Conservation (phyloP, 1,284 basidiomycete species). For the Vanrija humicola region DNA sequence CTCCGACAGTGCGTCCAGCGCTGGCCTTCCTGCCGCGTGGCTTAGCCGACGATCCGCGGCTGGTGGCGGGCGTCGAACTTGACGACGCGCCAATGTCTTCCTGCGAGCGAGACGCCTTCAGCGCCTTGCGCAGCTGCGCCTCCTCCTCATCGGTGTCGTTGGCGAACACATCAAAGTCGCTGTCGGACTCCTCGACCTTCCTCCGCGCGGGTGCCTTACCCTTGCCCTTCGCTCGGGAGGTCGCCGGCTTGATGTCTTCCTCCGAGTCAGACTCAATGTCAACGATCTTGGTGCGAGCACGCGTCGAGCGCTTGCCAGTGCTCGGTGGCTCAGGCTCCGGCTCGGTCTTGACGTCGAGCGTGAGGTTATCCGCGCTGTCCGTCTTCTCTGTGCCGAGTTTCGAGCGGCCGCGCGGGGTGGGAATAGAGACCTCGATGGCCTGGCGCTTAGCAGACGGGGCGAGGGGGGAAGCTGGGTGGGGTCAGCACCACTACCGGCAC, state of each 20-base stretch:
- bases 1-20: conserved; percentile 4
- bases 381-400: conserved; percentile 38
- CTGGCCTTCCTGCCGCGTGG: not conserved
- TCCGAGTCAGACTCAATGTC: not conserved
- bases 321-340: not conserved
- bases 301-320: not conserved
- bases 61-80: not conserved
- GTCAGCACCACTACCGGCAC: not conserved
- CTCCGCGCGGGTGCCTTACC: conserved; percentile 21
- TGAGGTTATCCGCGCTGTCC: conserved; percentile 36
- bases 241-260: not conserved
- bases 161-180: conserved; percentile 15
- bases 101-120: conserved; percentile 12
- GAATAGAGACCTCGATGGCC: conserved; percentile 26
- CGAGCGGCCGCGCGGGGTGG: conserved; percentile 15
- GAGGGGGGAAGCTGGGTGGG: not conserved
- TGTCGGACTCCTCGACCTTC: conserved; percentile 10
- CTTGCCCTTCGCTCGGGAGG: conserved; percentile 15
- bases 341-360: conserved; percentile 21
- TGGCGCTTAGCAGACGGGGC: conserved; percentile 10
- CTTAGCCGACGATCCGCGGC: not conserved
- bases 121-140: conserved; percentile 19
- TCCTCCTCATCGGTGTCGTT: conserved; percentile 32
- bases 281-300: not conserved
- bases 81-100: no score